These are phyloP conservation scores for Ophiostoma australiae DNA, from an alignment of 2,329 filamentous ascomycete genomes.

Conservation along the genomic window DNA sequence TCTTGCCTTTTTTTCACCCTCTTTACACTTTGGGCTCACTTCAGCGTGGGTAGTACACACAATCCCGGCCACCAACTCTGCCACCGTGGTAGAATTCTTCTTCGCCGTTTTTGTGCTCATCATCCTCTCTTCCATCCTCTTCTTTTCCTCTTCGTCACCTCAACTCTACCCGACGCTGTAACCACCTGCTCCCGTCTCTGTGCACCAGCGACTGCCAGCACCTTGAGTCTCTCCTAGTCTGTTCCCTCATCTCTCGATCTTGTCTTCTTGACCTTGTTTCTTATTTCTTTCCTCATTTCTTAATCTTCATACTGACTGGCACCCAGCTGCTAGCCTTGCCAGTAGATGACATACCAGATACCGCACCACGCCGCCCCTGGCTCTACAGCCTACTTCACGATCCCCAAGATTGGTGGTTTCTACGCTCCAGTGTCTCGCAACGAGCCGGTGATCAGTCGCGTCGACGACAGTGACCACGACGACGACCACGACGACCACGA, in stretches of 20 bases:
- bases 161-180: background rate
- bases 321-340: background rate
- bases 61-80: background rate
- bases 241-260: background rate
- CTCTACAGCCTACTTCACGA: conserved; percentile 18
- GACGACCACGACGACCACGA: background rate
- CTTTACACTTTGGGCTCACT: background rate
- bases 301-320: background rate
- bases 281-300: background rate
- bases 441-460: background rate
- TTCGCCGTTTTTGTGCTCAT: background rate
- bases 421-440: conserved; percentile 19
- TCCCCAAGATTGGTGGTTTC: conserved; percentile 18
- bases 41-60: background rate
- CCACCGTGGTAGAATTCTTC: background rate
- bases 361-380: conserved; percentile 11
- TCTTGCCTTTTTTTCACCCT: background rate
- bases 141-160: background rate
- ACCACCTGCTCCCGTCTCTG: conserved; percentile 10
- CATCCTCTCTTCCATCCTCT: background rate
- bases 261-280: background rate
- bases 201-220: background rate
- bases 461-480: background rate
- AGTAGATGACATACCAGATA: conserved; percentile 1
- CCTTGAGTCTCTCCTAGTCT: background rate